Percentiles rank a stretch among this genome's conserved stretches.
phyloP scores from a whole-genome alignment of 495 filamentous ascomycete species.

The Neurospora sp. region DNA sequence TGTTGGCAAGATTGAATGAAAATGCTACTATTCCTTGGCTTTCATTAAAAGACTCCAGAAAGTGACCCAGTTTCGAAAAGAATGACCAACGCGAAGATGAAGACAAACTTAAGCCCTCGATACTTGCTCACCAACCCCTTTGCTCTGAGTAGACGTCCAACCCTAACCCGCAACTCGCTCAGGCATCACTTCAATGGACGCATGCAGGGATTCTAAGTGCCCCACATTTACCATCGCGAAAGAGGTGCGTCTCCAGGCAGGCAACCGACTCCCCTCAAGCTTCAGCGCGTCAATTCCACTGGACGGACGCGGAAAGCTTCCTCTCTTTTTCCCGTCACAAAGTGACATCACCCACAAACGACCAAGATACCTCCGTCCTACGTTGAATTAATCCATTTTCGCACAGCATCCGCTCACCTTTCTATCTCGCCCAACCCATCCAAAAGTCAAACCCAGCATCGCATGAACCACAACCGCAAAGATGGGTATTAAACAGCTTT shows the following conservation, averaged over 20 bases:
- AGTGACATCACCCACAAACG: background rate
- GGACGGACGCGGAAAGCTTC: background rate
- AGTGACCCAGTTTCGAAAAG: background rate
- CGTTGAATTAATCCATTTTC: too few species aligned
- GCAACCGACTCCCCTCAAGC: background rate
- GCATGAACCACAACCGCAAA: slow-evolving; percentile 2
- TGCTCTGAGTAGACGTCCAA: background rate
- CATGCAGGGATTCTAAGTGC: background rate
- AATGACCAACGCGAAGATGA: background rate
- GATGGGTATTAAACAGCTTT: slow-evolving; percentile 93
- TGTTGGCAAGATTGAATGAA: background rate
- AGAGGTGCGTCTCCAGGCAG: background rate
- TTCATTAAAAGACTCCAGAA: background rate
- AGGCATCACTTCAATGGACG: background rate
- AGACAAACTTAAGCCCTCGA: background rate
- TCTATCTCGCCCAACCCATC: too few species aligned
- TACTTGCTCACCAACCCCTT: background rate
- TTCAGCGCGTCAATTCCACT: slow-evolving; percentile 1
- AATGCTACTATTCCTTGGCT: background rate
- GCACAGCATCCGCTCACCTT: too few species aligned
- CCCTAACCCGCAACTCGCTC: background rate
- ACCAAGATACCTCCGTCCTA: background rate
- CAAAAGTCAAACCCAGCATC: background rate
- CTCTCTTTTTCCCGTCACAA: background rate
- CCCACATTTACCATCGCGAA: background rate